These are phyloP conservation scores for Irpex sp. DNA, from an alignment of 1,284 basidiomycete species.

Conservation along the genomic window DNA sequence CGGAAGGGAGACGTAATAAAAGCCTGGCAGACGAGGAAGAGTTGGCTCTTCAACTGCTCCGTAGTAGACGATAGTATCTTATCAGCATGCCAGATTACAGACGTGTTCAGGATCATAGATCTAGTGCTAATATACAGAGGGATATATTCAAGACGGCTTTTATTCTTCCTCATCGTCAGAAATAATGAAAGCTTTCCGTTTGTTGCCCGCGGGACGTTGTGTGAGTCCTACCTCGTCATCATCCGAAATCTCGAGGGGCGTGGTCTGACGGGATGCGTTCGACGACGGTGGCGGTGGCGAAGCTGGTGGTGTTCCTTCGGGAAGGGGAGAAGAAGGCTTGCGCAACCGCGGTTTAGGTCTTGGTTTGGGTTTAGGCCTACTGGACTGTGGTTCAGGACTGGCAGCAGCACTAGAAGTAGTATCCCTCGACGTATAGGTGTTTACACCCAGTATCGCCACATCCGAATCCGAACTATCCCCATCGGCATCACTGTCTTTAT, in stretches of 20 bases:
- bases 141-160: not conserved
- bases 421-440: not conserved
- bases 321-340: not conserved
- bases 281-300: not conserved
- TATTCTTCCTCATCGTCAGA: slow-evolving; percentile 11
- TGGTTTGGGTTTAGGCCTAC: slow-evolving; percentile 17
- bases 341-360: slow-evolving; percentile 20
- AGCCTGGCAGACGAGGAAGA: slow-evolving; percentile 23
- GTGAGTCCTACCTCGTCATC: slow-evolving; percentile 4
- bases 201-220: not conserved
- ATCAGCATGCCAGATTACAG: not conserved
- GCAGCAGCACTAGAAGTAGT: not conserved
- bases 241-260: slow-evolving; percentile 5
- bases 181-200: slow-evolving; percentile 5
- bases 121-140: not conserved
- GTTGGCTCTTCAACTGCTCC: slow-evolving; percentile 24
- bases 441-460: not conserved
- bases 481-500: not conserved
- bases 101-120: not conserved
- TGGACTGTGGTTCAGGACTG: not conserved
- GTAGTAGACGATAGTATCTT: slow-evolving; percentile 16
- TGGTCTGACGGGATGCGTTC: not conserved
- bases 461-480: slow-evolving; percentile 8
- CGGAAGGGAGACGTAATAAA: not conserved
- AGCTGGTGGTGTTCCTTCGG: not conserved